phyloP scores from a whole-genome alignment of 768 basidiomycete genomes.

The Boletellus emodensis region DNA sequence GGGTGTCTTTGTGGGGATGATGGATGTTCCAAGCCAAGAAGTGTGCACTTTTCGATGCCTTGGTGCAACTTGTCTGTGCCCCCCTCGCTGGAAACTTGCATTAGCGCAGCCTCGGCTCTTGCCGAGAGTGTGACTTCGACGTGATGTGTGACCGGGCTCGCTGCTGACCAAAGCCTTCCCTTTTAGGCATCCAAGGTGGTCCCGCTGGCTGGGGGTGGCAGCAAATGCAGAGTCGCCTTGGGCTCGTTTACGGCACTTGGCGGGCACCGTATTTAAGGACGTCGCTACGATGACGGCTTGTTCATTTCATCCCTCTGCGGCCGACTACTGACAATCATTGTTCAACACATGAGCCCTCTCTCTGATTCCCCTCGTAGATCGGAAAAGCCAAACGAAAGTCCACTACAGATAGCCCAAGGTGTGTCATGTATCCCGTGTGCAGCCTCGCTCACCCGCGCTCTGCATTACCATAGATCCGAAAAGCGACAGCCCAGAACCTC shows the following conservation, averaged over 20 bases:
- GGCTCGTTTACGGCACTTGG: slow-evolving; percentile 23
- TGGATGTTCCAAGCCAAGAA: slow-evolving; percentile 34
- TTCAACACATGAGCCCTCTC: slow-evolving; percentile 26
- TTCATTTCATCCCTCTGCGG: slow-evolving; percentile 4
- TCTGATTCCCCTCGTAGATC: slow-evolving; percentile 7
- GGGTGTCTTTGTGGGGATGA: slow-evolving; percentile 18
- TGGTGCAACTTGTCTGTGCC: slow-evolving; percentile 17
- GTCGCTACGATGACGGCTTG: background rate
- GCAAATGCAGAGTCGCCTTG: background rate
- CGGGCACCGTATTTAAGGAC: slow-evolving; percentile 15
- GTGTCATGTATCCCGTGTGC: background rate
- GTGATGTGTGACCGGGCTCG: slow-evolving; percentile 8
- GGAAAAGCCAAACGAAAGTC: slow-evolving; percentile 2
- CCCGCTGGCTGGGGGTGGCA: background rate
- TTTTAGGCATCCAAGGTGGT: slow-evolving; percentile 20
- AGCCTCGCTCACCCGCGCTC: background rate
- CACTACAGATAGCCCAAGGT: slow-evolving; percentile 10
- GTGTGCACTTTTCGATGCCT: slow-evolving; percentile 22
- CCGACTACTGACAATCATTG: slow-evolving; percentile 8
- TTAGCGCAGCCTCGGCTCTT: slow-evolving; percentile 22
- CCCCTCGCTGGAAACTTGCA: slow-evolving; percentile 21
- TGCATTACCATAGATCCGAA: slow-evolving; percentile 4
- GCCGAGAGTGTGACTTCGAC: slow-evolving; percentile 21
- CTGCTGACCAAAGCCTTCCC: slow-evolving; percentile 19
- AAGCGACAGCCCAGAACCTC: slow-evolving; percentile 26